Conservation (phyloP, 192 early-diverging fungal genomes). For the Coemansia sp. region DNA sequence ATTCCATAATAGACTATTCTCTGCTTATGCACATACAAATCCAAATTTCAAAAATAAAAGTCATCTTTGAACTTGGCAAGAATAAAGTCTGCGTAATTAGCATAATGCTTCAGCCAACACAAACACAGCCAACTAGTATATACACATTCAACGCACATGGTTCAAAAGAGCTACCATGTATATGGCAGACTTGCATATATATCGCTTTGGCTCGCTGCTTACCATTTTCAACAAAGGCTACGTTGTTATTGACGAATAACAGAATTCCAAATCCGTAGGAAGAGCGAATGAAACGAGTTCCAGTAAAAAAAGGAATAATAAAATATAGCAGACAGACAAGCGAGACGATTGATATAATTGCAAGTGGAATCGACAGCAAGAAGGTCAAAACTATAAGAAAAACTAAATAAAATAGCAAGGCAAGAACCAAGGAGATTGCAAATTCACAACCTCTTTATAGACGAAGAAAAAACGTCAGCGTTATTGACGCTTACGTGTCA, state of each 20-base stretch:
- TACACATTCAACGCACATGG: no score
- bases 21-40: no score
- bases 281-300: neutral
- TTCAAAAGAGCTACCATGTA: neutral
- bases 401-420: neutral
- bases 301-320: neutral
- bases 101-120: no score
- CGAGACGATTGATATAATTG: neutral
- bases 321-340: neutral
- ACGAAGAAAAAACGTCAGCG: neutral
- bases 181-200: neutral
- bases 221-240: constrained; percentile 1
- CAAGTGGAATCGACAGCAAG: neutral
- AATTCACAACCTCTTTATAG: no score
- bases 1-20: constrained; percentile 30
- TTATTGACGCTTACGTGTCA: neutral
- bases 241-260: neutral
- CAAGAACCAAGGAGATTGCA: neutral
- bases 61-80: neutral
- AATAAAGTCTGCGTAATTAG: neutral
- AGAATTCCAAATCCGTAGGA: neutral
- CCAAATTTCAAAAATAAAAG: neutral
- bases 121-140: no score
- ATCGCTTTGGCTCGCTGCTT: neutral
- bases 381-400: constrained; percentile 2